phyloP scores from a whole-genome alignment of 73 alveolate species.

The Paramecium pentaurelia region DNA sequence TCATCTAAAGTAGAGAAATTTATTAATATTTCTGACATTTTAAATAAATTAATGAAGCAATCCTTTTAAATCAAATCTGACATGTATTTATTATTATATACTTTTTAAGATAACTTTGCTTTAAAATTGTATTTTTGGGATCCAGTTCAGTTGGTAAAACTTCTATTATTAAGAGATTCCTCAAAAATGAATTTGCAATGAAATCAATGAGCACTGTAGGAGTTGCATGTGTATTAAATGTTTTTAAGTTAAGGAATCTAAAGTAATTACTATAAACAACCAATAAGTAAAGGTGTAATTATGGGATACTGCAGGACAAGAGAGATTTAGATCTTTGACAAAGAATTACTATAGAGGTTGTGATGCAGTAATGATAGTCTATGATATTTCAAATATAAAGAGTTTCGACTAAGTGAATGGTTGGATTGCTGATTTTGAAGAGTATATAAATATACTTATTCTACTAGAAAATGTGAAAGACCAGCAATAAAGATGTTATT shows the following conservation, averaged over 20 bases:
- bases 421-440: conserved; percentile 26
- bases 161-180: not conserved
- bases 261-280: not conserved
- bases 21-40: not conserved
- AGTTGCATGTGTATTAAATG: not conserved
- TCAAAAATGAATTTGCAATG: conserved; percentile 39
- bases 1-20: not conserved
- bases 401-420: not conserved
- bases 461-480: not conserved
- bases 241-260: not conserved
- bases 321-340: conserved; percentile 41
- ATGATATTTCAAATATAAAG: not conserved
- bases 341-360: conserved; percentile 31
- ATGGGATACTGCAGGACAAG: conserved; percentile 61
- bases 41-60: not conserved
- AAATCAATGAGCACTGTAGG: conserved; percentile 48
- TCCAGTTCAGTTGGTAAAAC: conserved; percentile 39
- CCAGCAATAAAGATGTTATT: not conserved
- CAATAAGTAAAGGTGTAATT: conserved; percentile 25
- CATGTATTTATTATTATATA: not conserved
- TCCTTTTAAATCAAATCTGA: conserved; percentile 5
- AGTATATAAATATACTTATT: not conserved
- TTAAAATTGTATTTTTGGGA: not conserved
- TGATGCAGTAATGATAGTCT: conserved; percentile 19
- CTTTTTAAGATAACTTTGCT: not conserved